phyloP scores from a whole-genome alignment of 202 grass and related monocot genomes.

The Schoenoplectus tabernaemontani region DNA sequence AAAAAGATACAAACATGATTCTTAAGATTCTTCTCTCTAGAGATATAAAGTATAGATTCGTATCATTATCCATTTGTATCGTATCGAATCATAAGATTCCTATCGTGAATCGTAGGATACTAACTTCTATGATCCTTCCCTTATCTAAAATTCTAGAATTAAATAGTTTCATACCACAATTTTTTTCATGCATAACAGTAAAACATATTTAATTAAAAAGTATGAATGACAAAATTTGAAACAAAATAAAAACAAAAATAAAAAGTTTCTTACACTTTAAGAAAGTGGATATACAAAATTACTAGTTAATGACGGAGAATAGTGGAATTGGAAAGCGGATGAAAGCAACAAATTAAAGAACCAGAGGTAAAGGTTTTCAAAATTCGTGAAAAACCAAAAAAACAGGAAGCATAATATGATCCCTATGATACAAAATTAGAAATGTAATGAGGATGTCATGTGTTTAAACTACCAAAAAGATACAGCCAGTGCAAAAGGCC shows the following conservation, averaged over 20 bases:
- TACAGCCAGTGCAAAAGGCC: not conserved
- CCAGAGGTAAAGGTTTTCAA: not conserved
- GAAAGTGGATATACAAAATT: not conserved
- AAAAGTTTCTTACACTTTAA: not conserved
- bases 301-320: not conserved
- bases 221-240: not conserved
- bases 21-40: no score
- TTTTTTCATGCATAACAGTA: constrained; percentile 2
- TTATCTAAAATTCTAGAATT: not conserved
- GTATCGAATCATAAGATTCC: no score
- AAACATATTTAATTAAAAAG: not conserved
- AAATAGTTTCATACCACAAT: not conserved
- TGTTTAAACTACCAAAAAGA: not conserved
- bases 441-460: not conserved
- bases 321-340: not conserved
- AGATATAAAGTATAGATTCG: no score
- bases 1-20: no score
- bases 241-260: not conserved
- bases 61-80: no score
- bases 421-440: not conserved
- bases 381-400: not conserved
- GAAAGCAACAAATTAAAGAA: not conserved
- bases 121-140: no score
- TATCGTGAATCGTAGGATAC: no score
- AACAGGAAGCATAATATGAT: not conserved